Base-by-base conservation (phyloP, 441 rosid genomes). In the Adansonia madagascariensis region DNA sequence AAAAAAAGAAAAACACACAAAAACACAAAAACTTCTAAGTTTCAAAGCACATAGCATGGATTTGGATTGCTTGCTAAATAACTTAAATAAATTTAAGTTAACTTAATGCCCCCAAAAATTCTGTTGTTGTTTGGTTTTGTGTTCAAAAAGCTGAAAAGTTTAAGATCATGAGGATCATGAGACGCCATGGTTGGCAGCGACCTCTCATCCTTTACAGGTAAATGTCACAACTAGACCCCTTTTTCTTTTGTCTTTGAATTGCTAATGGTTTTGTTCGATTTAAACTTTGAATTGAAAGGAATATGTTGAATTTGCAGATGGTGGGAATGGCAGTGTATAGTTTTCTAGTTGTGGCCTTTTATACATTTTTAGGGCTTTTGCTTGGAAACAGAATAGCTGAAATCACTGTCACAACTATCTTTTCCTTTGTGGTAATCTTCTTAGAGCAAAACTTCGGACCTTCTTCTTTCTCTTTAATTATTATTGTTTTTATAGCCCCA, bases 151-250 rank as follows among this genome's bases (percentile, higher is more conserved):
- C 80, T 74, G 73, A 69, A 57, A 35, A 35, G 17, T 62, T 67
- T 39, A 62, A 0, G 46, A 52, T 35, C 20, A 75, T 52, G 67
- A 49, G 63, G 64, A 74, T 75, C 55, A 84, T 71, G 79, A 86
- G 93, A 77, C 92, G 91, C 89, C 97, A 95, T 84, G 99, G 99
- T 70, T 95, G 98, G 98, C 95, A 95, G 86, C 89, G 89, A 52
- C 99, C 97, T 63, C 81, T 94, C 97, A 95, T 65, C 92, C 91
- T 72, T 77, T 95, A 59, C 98, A 92, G 98, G 99, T 92, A 74
- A 57, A 27, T 17, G 59, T 47, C 67, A 46, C 22, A 18, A 43
- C 18, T 9, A 9, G 1, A 35, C 3, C 59, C 43, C 35, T 31
- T 31, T 31, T 7, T 49, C 24, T 71, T 35, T 56, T 12, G 20